Evolutionary conservation across 2,329 filamentous ascomycete species (phyloP).

Genomic region (Cladobotryum mycophilum): DNA sequence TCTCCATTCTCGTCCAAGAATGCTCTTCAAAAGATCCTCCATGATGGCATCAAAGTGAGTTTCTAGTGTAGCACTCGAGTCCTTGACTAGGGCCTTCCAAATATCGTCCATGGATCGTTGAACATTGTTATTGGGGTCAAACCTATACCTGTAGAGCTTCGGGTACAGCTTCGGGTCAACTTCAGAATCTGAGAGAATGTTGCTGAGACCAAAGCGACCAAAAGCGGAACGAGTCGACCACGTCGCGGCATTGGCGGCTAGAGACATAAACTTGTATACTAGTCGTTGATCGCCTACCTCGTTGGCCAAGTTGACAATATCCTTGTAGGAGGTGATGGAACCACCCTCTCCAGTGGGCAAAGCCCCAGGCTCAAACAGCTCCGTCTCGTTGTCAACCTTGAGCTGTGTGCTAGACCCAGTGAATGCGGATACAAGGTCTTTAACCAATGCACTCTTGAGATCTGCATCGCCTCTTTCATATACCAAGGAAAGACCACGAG

Average conservation of each 20-base stretch:
- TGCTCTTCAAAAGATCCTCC: constrained; percentile 75
- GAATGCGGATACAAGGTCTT: constrained; percentile 82
- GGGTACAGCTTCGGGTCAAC: constrained; percentile 92
- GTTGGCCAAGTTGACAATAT: constrained; percentile 91
- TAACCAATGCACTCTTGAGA: constrained; percentile 75
- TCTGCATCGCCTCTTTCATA: constrained; percentile 85
- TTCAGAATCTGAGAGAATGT: constrained; percentile 79
- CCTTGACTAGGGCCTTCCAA: constrained; percentile 93
- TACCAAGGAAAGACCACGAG: constrained; percentile 81
- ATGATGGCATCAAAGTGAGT: constrained; percentile 84
- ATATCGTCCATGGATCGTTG: constrained; percentile 96
- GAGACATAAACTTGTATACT: constrained; percentile 98
- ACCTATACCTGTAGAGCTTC: constrained; percentile 89
- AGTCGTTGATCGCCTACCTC: constrained; percentile 93
- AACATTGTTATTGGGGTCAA: constrained; percentile 91
- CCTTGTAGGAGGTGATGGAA: constrained; percentile 92
- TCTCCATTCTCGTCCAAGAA: constrained; percentile 88
- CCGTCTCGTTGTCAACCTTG: constrained; percentile 83
- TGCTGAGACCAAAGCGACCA: constrained; percentile 86
- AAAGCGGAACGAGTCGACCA: constrained; percentile 98
- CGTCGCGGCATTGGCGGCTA: constrained; percentile 90
- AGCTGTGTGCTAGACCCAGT: constrained; percentile 69
- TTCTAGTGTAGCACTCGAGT: constrained; percentile 69
- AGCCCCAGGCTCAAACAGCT: constrained; percentile 87
- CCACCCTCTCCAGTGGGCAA: constrained; percentile 84